Conservation (phyloP, 129 eudicot species). For the Mikania micrantha region DNA sequence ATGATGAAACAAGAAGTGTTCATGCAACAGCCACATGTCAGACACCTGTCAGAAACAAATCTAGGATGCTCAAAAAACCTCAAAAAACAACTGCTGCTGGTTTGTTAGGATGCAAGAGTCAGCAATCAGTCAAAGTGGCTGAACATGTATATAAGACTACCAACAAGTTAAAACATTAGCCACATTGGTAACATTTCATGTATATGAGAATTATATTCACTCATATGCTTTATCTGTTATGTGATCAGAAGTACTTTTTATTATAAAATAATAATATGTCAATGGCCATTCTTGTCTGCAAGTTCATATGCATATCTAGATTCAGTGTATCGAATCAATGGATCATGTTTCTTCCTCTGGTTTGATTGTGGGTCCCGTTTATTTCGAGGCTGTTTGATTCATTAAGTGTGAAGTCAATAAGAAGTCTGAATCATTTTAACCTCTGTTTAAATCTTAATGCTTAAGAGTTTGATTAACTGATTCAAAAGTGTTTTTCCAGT, state of each 20-base stretch:
- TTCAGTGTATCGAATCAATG: not conserved
- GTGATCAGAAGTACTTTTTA: conserved; percentile 2
- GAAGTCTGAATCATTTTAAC: too few relatives aligned
- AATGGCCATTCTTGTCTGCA: conserved; percentile 9
- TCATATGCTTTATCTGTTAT: conserved; percentile 6
- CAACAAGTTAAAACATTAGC: conserved; percentile 23
- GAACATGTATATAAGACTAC: conserved; percentile 21
- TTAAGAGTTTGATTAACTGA: too few relatives aligned
- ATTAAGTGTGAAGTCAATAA: too few relatives aligned
- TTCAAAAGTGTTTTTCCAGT: too few relatives aligned
- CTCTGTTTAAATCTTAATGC: too few relatives aligned
- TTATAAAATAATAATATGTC: not conserved
- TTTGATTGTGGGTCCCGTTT: not conserved
- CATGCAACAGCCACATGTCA: not conserved
- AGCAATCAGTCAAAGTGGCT: conserved; percentile 38
- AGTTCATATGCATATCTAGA: conserved; percentile 11
- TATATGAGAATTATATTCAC: conserved; percentile 11
- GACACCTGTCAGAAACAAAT: not conserved
- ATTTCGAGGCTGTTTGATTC: too few relatives aligned
- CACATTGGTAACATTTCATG: not conserved
- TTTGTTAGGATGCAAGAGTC: conserved; percentile 42
- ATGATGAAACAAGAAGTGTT: conserved; percentile 21
- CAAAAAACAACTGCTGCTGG: conserved; percentile 21
- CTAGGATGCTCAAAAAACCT: not conserved
- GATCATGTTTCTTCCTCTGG: not conserved